phyloP scores from a whole-genome alignment of 768 basidiomycete genomes.

The Boletales sp. region DNA sequence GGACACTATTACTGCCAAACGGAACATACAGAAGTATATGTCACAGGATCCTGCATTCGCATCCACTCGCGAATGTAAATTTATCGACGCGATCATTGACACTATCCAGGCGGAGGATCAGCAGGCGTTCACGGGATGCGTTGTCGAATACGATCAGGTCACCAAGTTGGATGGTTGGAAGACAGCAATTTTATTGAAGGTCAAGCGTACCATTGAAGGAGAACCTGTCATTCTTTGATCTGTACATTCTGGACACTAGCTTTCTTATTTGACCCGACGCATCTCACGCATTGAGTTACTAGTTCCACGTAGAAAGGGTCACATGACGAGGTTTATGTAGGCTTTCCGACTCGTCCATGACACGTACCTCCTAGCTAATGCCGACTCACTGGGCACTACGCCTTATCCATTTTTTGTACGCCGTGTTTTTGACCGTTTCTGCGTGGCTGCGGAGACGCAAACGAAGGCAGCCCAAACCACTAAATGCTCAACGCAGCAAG shows the following conservation, averaged over 20 bases:
- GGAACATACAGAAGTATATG: constrained; percentile 74
- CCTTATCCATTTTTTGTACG: constrained; percentile 58
- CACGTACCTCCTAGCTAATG: constrained; percentile 19
- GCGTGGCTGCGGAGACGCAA: constrained; percentile 40
- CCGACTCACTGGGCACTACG: constrained; percentile 47
- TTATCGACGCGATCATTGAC: constrained; percentile 73
- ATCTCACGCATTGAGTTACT: neutral
- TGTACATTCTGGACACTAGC: neutral
- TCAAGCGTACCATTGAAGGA: constrained; percentile 76
- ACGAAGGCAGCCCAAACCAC: constrained; percentile 41
- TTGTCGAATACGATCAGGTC: constrained; percentile 90
- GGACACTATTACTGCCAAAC: constrained; percentile 82
- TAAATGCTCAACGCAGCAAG: constrained; percentile 51
- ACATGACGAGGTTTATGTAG: constrained; percentile 16
- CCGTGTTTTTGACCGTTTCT: constrained; percentile 37
- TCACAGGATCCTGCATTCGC: constrained; percentile 83
- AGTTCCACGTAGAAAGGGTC: constrained; percentile 17
- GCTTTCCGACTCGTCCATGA: constrained; percentile 3
- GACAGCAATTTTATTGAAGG: constrained; percentile 83
- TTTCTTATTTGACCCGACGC: too few relatives aligned
- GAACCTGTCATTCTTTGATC: constrained; percentile 39
- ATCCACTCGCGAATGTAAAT: constrained; percentile 90
- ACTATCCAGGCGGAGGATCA: constrained; percentile 69
- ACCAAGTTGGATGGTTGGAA: constrained; percentile 96
- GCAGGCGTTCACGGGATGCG: constrained; percentile 75